Conservation (phyloP, 2,329 filamentous ascomycete genomes). For the Colletotrichum navitas region DNA sequence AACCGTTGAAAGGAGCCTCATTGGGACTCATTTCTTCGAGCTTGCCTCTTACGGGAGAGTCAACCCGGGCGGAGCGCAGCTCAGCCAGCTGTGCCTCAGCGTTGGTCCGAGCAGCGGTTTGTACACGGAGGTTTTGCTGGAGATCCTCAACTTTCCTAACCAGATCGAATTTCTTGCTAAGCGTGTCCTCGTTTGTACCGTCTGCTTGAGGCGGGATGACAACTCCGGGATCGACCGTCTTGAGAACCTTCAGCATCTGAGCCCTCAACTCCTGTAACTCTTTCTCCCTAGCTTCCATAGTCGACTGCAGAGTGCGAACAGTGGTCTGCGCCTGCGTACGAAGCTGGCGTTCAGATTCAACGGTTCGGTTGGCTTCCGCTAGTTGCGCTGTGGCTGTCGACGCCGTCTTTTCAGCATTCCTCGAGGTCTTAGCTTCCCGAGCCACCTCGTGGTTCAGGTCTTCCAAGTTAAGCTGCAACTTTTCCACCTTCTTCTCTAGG, state of each 20-base stretch:
- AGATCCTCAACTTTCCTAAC: conserved; percentile 88
- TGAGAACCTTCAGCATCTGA: conserved; percentile 85
- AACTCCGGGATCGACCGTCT: conserved; percentile 84
- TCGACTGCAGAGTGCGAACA: conserved; percentile 81
- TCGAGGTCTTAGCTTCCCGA: conserved; percentile 88
- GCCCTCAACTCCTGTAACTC: conserved; percentile 85
- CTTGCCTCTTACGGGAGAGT: conserved; percentile 78
- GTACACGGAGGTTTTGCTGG: conserved; percentile 88
- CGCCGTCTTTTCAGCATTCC: conserved; percentile 89
- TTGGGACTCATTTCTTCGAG: conserved; percentile 91
- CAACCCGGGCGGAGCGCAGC: conserved; percentile 76
- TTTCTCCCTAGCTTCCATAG: conserved; percentile 82
- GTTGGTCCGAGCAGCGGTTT: conserved; percentile 82
- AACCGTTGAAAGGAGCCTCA: conserved; percentile 79
- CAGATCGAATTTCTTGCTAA: conserved; percentile 83
- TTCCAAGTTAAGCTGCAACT: conserved; percentile 87
- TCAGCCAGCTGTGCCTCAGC: conserved; percentile 87
- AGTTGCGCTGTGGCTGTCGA: conserved; percentile 85
- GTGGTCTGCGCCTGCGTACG: conserved; percentile 88
- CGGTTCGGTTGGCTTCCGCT: conserved; percentile 87
- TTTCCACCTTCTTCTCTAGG: conserved; percentile 94
- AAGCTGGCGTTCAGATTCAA: conserved; percentile 91
- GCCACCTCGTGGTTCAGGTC: conserved; percentile 94
- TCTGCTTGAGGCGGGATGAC: conserved; percentile 73
- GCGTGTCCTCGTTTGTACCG: conserved; percentile 66